phyloP scores from a whole-genome alignment of 169 alveolate genomes.

The Plasmodium malariae region DNA sequence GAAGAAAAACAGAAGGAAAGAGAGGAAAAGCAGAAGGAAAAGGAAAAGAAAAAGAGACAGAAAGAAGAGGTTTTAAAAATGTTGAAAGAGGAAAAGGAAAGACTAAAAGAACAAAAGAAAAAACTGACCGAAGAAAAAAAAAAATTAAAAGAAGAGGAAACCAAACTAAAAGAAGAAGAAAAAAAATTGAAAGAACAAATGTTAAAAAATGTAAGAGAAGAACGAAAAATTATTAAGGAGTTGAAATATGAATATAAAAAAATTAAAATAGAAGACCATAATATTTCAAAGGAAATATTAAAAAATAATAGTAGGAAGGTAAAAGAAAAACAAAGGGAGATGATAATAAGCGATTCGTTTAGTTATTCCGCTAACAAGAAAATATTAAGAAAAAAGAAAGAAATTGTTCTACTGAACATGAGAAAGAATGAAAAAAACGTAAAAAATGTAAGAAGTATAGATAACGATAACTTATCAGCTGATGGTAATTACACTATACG shows the following conservation, averaged over 20 bases:
- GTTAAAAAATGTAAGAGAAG: background rate
- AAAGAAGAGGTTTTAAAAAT: slow-evolving; percentile 5
- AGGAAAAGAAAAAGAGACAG: slow-evolving; percentile 8
- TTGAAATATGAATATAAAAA: slow-evolving; percentile 3
- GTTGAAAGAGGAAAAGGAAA: slow-evolving; percentile 9
- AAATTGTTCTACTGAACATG: background rate
- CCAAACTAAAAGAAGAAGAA: background rate
- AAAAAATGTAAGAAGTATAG: no score
- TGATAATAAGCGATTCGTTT: background rate
- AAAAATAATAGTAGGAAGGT: no score
- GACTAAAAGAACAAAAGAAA: slow-evolving; percentile 6
- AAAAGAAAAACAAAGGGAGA: background rate
- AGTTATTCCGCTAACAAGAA: background rate
- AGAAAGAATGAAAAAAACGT: background rate
- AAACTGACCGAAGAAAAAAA: slow-evolving; percentile 2
- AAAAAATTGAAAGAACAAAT: background rate
- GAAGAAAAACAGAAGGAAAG: background rate
- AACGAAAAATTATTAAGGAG: background rate
- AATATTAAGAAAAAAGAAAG: background rate
- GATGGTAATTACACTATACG: background rate
- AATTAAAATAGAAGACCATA: slow-evolving; percentile 1
- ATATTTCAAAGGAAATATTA: background rate
- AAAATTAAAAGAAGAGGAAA: background rate
- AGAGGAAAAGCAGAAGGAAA: background rate
- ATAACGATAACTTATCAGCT: background rate